Evolutionary conservation across 2,329 filamentous ascomycete genomes (phyloP), one percentile per base, ranked within the genome.

Genomic region (Apiospora rasikravindrae): DNA sequence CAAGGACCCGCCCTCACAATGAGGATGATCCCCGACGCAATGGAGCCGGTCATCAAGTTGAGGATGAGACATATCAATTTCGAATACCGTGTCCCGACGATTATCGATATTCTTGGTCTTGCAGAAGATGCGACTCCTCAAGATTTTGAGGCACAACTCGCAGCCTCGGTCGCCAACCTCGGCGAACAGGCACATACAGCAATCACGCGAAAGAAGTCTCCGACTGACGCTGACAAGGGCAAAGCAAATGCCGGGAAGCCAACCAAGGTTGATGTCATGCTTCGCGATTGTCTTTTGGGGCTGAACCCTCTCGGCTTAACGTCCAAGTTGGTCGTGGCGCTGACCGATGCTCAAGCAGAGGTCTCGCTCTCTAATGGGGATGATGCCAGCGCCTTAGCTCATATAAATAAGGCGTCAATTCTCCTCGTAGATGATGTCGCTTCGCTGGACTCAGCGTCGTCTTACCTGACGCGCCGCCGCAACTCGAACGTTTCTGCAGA

Each of bases 11-110:
- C 95, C 75, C 81, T 98, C 70, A 98, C 97, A 91, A 90, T 93
- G 73, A 90, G 96, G 69, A 93, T 98, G 84, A 93, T 99, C 75
- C 94, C 94, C 0, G 95, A 98, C 79, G 96, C 98, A 80, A 94
- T 97, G 83, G 96, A 98, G 75, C 96, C 97, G 0, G 91, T 94
- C 8, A 86, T 98, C 75, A 98, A 97, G 80, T 81, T 98, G 72
- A 97, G 97, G 80, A 84, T 98, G 57, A 93, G 93, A 81, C 95
- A 97, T 73, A 77, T 97, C 5, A 92, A 91, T 73, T 82, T 94
- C n/a, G 97, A 99, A 80, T 99, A 99, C 80, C 92, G 92, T 22
- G 93, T 98, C 4, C 89, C 94, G 0, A 94, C 93, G 0, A 82
- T 98, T 0, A 92, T 97, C 86, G 94, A 94, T 70, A 82, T 97